Percentiles rank a stretch among this genome's conserved stretches.
Conservation (phyloP, 2,329 filamentous ascomycete genomes). For the Fusarium duplospermum region DNA sequence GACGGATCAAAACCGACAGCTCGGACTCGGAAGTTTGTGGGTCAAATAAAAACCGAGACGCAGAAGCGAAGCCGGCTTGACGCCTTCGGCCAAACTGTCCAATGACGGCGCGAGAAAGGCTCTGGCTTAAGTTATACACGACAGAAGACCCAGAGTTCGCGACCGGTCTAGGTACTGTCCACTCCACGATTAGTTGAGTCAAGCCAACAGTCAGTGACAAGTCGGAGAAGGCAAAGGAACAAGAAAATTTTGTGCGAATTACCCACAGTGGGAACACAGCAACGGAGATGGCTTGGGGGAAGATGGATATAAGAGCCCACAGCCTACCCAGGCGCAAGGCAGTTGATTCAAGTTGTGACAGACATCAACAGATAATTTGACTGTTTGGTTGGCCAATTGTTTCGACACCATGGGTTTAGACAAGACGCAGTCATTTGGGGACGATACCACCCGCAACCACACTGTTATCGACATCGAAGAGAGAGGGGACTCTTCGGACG, state of each 20-base stretch:
- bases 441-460: conserved; percentile 12
- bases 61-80: neutral
- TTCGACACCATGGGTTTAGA: conserved; percentile 19
- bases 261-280: conserved; percentile 23
- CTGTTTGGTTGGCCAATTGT: neutral
- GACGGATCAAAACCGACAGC: neutral
- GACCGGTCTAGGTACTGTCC: conserved; percentile 7
- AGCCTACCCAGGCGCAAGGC: neutral
- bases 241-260: neutral
- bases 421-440: conserved; percentile 14
- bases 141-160: conserved; percentile 4
- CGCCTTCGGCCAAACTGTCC: conserved; percentile 25
- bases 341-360: neutral
- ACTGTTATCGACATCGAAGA: conserved; percentile 10
- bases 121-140: conserved; percentile 14
- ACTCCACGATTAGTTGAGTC: conserved; percentile 8
- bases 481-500: conserved; percentile 34
- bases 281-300: conserved; percentile 15
- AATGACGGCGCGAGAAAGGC: conserved; percentile 12
- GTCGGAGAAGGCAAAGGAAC: conserved; percentile 1
- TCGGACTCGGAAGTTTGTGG: conserved; percentile 12
- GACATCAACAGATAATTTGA: neutral
- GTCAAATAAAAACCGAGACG: conserved; percentile 1
- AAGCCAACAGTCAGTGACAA: conserved; percentile 17
- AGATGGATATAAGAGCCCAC: conserved; percentile 5